Evolutionary conservation across 208 protist genomes (phyloP), one percentile per base, ranked within the genome.

Genomic region (Acanthamoeba healyi): DNA sequence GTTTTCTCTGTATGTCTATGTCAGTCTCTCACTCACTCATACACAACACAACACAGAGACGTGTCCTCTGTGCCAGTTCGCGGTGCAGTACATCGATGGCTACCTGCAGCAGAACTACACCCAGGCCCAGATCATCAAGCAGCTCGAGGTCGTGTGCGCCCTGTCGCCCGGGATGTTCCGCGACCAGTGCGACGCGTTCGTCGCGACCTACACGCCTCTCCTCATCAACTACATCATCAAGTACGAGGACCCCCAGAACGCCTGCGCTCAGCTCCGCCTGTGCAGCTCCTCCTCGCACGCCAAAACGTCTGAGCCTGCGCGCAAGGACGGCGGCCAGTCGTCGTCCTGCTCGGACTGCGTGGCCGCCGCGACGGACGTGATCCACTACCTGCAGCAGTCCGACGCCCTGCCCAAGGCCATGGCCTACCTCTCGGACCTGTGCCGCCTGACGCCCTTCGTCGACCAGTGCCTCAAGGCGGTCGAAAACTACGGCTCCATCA

Each of bases 181-280:
- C 12, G 38, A n/a, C 9, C 19, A 77, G 14, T 92, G 87, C 29
- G 26, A 61, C 19, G 12, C 58, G 7, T 54, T 92, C 58, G 58
- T 92, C 0, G 61, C 34, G 1, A 14, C 34, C n/a, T 70, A 92
- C 22, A 58, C 46, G 12, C 87, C 87, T 1, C 2, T 34, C 38
- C 1, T 92, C 38, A 92, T 92, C 54, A 42, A 19, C 87, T 77
- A 77, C 87, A 77, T 92, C 40, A 42, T 46, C 29, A 77, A 72
- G 61, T 42, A 29, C 87, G 87, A 92, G 40, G 19, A 1, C 2
- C 58, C 58, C 19, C 7, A n/a, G 5, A 32, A 4, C 26, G 58
- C 58, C 58, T 65, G 58, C 58, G 26, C 14, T 3, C 58, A 65
- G 58, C 58, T 65, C 1, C 26, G 58, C 26, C 58, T 65, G 26